phyloP scores from a whole-genome alignment of 1,284 basidiomycete species.

The Pyrrhoderma noxium region DNA sequence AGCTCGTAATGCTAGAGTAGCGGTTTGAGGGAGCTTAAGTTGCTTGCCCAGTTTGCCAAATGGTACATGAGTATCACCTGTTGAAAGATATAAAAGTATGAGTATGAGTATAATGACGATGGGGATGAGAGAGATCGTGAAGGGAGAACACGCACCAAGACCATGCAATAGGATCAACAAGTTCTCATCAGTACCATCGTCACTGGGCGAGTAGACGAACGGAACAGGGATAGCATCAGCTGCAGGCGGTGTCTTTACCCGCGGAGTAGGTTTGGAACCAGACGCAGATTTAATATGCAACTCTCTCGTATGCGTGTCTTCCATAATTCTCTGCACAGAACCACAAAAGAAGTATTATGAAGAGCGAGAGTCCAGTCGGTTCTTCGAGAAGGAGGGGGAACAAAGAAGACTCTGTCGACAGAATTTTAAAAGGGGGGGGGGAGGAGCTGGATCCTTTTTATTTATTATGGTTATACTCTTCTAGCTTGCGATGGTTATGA shows the following conservation, averaged over 20 bases:
- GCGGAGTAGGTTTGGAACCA: slow-evolving; percentile 21
- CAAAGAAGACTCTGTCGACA: neutral
- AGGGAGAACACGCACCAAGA: slow-evolving; percentile 50
- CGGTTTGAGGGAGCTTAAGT: slow-evolving; percentile 82
- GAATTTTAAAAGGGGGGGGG: neutral
- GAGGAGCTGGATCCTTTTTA: too few relatives aligned
- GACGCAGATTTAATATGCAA: neutral
- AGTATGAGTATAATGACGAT: neutral
- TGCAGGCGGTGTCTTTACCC: slow-evolving; percentile 47
- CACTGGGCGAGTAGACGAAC: slow-evolving; percentile 60
- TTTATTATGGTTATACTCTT: too few relatives aligned
- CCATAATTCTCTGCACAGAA: neutral
- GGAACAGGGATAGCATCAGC: slow-evolving; percentile 41
- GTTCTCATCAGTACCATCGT: slow-evolving; percentile 83
- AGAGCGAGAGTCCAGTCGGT: neutral
- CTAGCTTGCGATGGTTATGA: too few relatives aligned
- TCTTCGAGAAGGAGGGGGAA: neutral
- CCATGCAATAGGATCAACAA: slow-evolving; percentile 83
- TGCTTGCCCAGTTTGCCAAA: slow-evolving; percentile 69
- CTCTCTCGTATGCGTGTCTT: neutral
- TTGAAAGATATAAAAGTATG: slow-evolving; percentile 5
- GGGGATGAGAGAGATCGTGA: neutral
- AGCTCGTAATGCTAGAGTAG: slow-evolving; percentile 72
- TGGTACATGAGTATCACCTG: slow-evolving; percentile 77
- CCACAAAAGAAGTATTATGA: neutral